Conservation (phyloP, 768 basidiomycete species). For the Leccinum boreale region DNA sequence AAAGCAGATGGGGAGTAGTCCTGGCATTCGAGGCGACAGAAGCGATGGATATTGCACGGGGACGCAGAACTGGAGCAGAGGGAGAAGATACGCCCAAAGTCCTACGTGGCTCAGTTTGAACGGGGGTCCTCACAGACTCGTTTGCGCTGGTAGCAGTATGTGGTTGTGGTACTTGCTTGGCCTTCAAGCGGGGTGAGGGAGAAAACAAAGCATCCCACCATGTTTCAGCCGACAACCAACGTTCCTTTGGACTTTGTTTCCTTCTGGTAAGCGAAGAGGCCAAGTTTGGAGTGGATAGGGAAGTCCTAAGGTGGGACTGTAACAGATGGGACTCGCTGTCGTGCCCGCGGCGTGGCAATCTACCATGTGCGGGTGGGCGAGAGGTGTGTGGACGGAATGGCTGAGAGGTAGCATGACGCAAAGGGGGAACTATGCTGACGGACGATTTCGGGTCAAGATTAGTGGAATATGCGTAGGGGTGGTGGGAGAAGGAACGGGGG, state of each 20-base stretch:
- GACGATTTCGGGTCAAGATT: constrained; percentile 10
- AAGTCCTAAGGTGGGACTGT: constrained; percentile 41
- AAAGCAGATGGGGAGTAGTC: background rate
- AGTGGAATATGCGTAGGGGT: constrained; percentile 53
- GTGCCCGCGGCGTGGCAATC: constrained; percentile 5
- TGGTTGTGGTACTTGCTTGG: constrained; percentile 36
- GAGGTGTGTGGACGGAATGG: constrained; percentile 19
- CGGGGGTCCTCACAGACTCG: constrained; percentile 49
- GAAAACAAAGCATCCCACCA: constrained; percentile 82
- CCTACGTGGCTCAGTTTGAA: constrained; percentile 16
- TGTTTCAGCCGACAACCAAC: constrained; percentile 71
- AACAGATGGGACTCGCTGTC: background rate
- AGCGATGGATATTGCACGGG: constrained; percentile 19
- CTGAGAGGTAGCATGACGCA: constrained; percentile 24
- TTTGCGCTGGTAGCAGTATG: constrained; percentile 22
- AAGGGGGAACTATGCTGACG: background rate
- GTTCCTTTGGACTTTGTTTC: constrained; percentile 41
- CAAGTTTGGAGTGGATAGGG: constrained; percentile 67
- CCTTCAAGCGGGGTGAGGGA: constrained; percentile 67
- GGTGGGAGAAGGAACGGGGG: constrained; percentile 29
- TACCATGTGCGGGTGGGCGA: background rate
- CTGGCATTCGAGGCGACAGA: background rate
- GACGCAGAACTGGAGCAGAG: constrained; percentile 14
- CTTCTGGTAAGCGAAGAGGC: constrained; percentile 27
- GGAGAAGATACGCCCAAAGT: constrained; percentile 7